Base-by-base conservation (phyloP, 176 grass and related monocot genomes). In the Ananas comosus region DNA sequence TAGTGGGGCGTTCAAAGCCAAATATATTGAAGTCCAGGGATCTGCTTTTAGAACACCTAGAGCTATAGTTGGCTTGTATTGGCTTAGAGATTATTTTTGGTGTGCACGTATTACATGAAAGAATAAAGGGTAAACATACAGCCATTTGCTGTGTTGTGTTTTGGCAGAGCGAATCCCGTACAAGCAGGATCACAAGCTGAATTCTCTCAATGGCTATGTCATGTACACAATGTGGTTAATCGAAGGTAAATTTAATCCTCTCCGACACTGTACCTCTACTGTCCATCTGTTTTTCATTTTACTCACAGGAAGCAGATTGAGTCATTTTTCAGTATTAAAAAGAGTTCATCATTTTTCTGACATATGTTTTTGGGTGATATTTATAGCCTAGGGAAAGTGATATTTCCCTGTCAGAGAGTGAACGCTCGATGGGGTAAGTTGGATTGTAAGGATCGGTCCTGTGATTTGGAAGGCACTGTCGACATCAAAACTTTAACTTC, bases 191-290 rank as follows among this genome's bases (percentile, higher is more conserved):
- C 89, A 57, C 93, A 87, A 74, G 84, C 76, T 33, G 86, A 97
- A 66, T 93, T 97, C 72, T 92, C 94, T 63, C 80, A 88, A 69
- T 97, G 89, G 89, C 63, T 97, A 63, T 97, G 94, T 78, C 86
- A 97, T 71, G 75, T 88, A 24, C 94, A 97, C 71, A 97, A 93
- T 53, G 84, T 92, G 16, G 94, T 97, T 76, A 97, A 97, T 70
- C 73, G 89, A 83, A 97, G 94, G 94, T 96, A 84, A 83, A 58
- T 72, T 73, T 49, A 51, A 14, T 50, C 50, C 71, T 67, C 12
- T 3, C 48, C 65, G 71, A 22, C 64, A 64, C 49, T 68, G 48
- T 10, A 64, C 50, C n/a, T 4, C 70, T 51, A 22, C 48, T 11
- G 4, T 19, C 56, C 21, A 19, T 19, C 21, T 16, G 56, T 19